Evolutionary conservation across 106 monocot genomes (phyloP).

Genomic region (Alisma plantagoaquatica): DNA sequence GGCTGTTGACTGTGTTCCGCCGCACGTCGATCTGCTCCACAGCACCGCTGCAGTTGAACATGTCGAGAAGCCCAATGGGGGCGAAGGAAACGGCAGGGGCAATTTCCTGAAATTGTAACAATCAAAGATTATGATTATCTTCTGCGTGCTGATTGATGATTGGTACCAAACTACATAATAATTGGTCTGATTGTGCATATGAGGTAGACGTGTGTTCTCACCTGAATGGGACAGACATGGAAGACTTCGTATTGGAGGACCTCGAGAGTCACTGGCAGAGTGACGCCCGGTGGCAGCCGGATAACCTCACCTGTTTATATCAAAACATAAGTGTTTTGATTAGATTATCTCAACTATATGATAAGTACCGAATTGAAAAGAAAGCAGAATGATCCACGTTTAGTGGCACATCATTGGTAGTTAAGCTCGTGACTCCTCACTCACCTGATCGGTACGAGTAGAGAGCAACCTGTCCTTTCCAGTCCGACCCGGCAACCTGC

Average conservation of each 20-base stretch:
- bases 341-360: too few relatives aligned
- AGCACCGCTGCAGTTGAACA: slow-evolving; percentile 48
- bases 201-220: slow-evolving; percentile 1
- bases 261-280: slow-evolving; percentile 45
- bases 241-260: slow-evolving; percentile 58
- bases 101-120: slow-evolving; percentile 17
- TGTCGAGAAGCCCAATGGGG: slow-evolving; percentile 50
- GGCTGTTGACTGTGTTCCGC: background rate
- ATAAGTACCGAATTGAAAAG: too few relatives aligned
- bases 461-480: slow-evolving; percentile 50
- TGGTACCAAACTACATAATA: background rate
- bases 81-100: slow-evolving; percentile 20
- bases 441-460: slow-evolving; percentile 48
- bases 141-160: background rate
- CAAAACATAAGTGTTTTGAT: too few relatives aligned
- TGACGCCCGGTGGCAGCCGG: slow-evolving; percentile 27
- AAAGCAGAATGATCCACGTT: too few relatives aligned
- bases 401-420: too few relatives aligned
- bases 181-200: too few relatives aligned
- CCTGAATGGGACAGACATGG: slow-evolving; percentile 40
- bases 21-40: slow-evolving; percentile 28
- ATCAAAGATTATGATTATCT: background rate
- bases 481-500: slow-evolving; percentile 31
- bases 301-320: slow-evolving; percentile 36
- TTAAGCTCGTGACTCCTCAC: too few relatives aligned